These are phyloP conservation scores for Prillingera fragicola DNA, from an alignment of 1,284 basidiomycete species.

Conservation along the genomic window DNA sequence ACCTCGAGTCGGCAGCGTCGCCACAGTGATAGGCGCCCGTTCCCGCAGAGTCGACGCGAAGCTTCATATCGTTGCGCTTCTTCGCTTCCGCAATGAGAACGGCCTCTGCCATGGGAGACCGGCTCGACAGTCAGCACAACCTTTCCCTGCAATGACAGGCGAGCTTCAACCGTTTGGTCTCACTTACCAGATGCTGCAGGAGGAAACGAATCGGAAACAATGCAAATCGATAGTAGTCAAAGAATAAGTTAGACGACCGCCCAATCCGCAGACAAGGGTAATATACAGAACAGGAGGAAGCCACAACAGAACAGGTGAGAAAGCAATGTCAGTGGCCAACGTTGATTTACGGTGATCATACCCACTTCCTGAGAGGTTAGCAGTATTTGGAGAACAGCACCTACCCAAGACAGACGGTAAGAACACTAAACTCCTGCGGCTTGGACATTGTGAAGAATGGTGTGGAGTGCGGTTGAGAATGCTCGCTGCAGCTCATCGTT, in stretches of 20 bases:
- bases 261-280: too few species aligned
- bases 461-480: neutral
- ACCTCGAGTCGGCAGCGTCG: slow-evolving; percentile 45
- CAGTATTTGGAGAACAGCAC: slow-evolving; percentile 7
- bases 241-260: too few species aligned
- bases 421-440: slow-evolving; percentile 30
- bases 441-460: slow-evolving; percentile 2
- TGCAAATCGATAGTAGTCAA: too few species aligned
- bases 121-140: slow-evolving; percentile 21
- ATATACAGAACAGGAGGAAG: too few species aligned
- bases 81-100: slow-evolving; percentile 39
- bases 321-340: too few species aligned
- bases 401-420: slow-evolving; percentile 48
- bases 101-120: slow-evolving; percentile 50
- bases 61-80: slow-evolving; percentile 23
- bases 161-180: too few species aligned
- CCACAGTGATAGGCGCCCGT: slow-evolving; percentile 50
- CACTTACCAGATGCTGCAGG: neutral
- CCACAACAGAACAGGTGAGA: too few species aligned
- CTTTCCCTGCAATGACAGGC: too few species aligned
- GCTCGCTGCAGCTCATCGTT: too few species aligned
- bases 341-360: too few species aligned
- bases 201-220: neutral
- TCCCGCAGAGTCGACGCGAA: slow-evolving; percentile 46
- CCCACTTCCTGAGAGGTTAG: slow-evolving; percentile 33